A percentile compares a stretch with the other conserved stretches of the same genome.
These are phyloP conservation scores for Spinellus fusiger DNA, from an alignment of 192 early-diverging fungal species.

Conservation along the genomic window DNA sequence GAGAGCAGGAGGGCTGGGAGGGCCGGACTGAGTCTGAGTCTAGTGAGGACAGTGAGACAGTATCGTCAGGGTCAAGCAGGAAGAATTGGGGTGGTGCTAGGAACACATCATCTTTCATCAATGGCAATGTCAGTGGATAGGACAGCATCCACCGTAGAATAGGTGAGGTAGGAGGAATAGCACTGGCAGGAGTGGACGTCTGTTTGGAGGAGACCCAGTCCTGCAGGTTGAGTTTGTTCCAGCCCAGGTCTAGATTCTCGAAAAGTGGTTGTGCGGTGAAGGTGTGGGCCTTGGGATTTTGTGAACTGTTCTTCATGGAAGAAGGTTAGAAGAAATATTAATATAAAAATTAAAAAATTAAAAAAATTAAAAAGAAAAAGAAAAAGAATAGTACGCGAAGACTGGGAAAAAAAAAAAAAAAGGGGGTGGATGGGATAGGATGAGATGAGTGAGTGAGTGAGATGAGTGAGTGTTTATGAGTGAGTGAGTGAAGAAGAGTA, in stretches of 20 bases:
- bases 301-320: too few relatives aligned
- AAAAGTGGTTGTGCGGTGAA: too few relatives aligned
- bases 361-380: not conserved
- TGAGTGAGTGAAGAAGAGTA: not conserved
- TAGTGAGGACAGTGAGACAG: conserved; percentile 5
- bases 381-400: not conserved
- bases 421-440: not conserved
- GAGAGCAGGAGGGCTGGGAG: not conserved
- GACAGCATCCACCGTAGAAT: not conserved
- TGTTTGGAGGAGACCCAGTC: not conserved
- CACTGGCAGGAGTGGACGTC: not conserved
- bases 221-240: not conserved
- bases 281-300: too few relatives aligned
- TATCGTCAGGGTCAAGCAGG: conserved; percentile 10
- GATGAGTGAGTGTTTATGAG: not conserved
- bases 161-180: not conserved
- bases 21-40: not conserved
- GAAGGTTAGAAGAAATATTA: too few relatives aligned
- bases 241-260: not conserved
- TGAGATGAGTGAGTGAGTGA: not conserved
- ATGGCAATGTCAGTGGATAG: not conserved
- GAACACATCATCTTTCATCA: conserved; percentile 15
- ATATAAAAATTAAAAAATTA: conserved; percentile 1
- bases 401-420: not conserved
- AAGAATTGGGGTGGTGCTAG: conserved; percentile 6